These are phyloP conservation scores for Paxillus ammoniavirescens DNA, from an alignment of 768 basidiomycete species.

Conservation along the genomic window DNA sequence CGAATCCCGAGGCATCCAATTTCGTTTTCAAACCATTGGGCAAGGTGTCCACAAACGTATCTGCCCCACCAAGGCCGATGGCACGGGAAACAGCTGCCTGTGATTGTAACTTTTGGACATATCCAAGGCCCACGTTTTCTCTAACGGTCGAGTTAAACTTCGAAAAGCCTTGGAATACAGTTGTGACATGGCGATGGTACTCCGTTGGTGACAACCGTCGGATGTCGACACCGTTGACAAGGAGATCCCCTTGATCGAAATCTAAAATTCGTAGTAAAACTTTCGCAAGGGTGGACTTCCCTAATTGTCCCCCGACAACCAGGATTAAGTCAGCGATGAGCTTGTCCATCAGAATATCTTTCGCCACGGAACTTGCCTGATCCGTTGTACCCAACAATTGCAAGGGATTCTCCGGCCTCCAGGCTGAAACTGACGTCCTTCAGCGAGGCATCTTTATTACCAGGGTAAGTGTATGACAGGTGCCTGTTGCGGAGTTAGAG, in stretches of 20 bases:
- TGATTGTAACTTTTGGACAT: constrained; percentile 59
- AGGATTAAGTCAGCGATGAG: constrained; percentile 11
- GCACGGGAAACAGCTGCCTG: constrained; percentile 59
- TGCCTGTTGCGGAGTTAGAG: constrained; percentile 38
- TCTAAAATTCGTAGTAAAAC: constrained; percentile 76
- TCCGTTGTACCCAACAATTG: constrained; percentile 84
- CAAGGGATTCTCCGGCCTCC: constrained; percentile 74
- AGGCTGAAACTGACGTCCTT: constrained; percentile 68
- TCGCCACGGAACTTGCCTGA: constrained; percentile 51
- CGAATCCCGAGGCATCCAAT: constrained; percentile 62
- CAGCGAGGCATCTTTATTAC: constrained; percentile 63
- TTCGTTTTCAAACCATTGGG: constrained; percentile 74
- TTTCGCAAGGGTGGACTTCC: constrained; percentile 86
- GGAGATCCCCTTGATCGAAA: constrained; percentile 66
- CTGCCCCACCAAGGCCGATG: constrained; percentile 71
- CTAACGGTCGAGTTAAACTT: constrained; percentile 74
- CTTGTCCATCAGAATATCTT: constrained; percentile 1
- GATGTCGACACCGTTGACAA: constrained; percentile 70
- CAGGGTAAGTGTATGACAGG: constrained; percentile 80
- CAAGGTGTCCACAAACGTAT: constrained; percentile 58
- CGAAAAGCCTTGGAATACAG: constrained; percentile 84
- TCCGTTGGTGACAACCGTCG: constrained; percentile 64
- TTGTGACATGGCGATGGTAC: constrained; percentile 72
- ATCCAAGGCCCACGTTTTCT: constrained; percentile 87
- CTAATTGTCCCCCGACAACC: constrained; percentile 34